Conservation (phyloP, 1,284 basidiomycete species). For the Wallemia hederae region DNA sequence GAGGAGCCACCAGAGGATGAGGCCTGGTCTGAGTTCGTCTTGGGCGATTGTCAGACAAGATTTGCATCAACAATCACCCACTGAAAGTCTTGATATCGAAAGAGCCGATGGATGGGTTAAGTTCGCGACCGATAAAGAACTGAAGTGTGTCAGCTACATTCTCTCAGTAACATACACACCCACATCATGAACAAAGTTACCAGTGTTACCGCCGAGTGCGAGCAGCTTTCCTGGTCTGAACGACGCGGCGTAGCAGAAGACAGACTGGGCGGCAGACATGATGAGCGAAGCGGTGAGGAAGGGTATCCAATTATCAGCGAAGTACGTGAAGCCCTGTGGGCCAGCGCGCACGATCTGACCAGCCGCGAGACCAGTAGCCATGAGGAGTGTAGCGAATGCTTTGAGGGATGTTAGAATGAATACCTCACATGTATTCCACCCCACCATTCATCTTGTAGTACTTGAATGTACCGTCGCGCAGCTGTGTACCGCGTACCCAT, state of each 20-base stretch:
- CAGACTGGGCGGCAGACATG: constrained; percentile 46
- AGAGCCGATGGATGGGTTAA: constrained; percentile 64
- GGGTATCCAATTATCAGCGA: constrained; percentile 77
- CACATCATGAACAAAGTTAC: constrained; percentile 70
- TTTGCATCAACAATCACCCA: constrained; percentile 7
- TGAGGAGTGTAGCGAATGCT: constrained; percentile 67
- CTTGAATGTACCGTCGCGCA: constrained; percentile 49
- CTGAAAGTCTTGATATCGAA: constrained; percentile 93
- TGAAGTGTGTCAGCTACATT: constrained; percentile 14
- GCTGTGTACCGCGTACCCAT: constrained; percentile 41
- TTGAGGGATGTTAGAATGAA: not conserved
- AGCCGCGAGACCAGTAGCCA: constrained; percentile 36
- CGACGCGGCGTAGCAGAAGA: constrained; percentile 41
- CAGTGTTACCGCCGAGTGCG: constrained; percentile 72
- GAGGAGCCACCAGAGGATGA: constrained; percentile 79
- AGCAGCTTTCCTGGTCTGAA: constrained; percentile 35
- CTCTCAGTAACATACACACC: not conserved
- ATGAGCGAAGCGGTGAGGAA: constrained; percentile 53
- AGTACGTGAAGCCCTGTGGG: constrained; percentile 48
- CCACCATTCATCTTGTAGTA: constrained; percentile 90
- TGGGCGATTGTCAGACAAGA: not conserved
- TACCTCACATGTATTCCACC: constrained; percentile 5
- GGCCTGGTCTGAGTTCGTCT: constrained; percentile 65
- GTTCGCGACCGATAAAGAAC: constrained; percentile 88
- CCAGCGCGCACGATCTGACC: constrained; percentile 44